A percentile compares a stretch with the other conserved stretches of the same genome.
Conservation (phyloP, 2,329 filamentous ascomycete genomes). For the Fusarium protoensiforme region DNA sequence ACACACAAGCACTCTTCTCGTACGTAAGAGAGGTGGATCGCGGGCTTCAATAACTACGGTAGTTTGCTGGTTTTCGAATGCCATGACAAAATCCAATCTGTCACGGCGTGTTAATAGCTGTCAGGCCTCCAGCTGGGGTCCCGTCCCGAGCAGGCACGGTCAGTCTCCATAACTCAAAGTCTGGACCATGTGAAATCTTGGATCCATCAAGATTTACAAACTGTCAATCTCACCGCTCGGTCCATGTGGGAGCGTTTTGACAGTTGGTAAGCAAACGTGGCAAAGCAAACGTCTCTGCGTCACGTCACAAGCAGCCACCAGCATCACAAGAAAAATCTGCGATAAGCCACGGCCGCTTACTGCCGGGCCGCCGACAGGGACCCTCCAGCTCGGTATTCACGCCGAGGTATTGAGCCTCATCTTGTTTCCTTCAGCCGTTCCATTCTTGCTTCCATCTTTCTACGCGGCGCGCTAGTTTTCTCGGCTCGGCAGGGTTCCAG, state of each 20-base stretch:
- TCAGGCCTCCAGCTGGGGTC: neutral
- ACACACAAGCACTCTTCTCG: neutral
- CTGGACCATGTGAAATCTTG: neutral
- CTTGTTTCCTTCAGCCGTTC: slow-evolving; percentile 8
- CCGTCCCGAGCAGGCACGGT: neutral
- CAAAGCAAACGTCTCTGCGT: neutral
- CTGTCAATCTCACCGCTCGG: neutral
- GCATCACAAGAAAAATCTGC: neutral
- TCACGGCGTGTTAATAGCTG: neutral
- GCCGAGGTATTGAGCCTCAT: slow-evolving; percentile 12
- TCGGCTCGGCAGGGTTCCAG: slow-evolving; percentile 24
- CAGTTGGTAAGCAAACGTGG: neutral
- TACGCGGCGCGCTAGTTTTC: slow-evolving; percentile 11
- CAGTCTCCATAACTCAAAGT: neutral
- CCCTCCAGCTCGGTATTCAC: slow-evolving; percentile 3
- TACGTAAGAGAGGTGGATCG: neutral
- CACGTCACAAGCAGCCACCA: neutral
- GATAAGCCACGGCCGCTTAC: neutral
- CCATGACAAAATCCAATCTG: slow-evolving; percentile 21
- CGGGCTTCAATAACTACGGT: neutral
- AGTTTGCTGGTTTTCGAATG: neutral
- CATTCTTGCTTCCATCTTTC: slow-evolving; percentile 27
- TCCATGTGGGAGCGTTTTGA: neutral
- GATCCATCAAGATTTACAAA: neutral
- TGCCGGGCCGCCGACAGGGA: neutral